Evolutionary conservation across 176 grass and related monocot genomes (phyloP), one percentile per base, ranked within the genome.

Genomic region (Oropetium thomaeum): DNA sequence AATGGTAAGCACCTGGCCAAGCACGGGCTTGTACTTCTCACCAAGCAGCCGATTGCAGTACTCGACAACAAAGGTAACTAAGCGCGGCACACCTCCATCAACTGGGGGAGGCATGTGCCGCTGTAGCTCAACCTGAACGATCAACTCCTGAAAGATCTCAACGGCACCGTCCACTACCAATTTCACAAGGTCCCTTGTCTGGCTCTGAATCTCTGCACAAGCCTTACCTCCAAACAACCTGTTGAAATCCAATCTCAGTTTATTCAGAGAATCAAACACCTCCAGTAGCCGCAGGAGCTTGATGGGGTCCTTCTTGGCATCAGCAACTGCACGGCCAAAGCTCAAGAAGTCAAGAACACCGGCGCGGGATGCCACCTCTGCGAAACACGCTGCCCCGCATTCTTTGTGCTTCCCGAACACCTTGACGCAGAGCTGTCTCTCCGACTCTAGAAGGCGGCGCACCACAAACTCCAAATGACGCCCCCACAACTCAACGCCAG

Each of bases 241-340:
- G 27, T 95, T 95, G 79, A 95, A 95, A 53, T 95, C 88, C 71
- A 89, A 8, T 27, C 92, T 81, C 30, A 95, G 55, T 55, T 84
- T 95, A 39, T 91, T 95, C 64, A 95, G 59, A 31, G 88, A 85
- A 44, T 95, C 84, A 42, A 95, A 95, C 17, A 95, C 78, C 35
- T 95, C 92, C 37, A 95, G 57, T 62, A 95, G 58, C 16, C 91
- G 81, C 67, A 86, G 54, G 43, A 95, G 88, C 59, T 95, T 95
- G 76, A 95, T 95, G 8, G 92, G 92, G 16, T 95, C 92, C 74
- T 95, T 95, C 88, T 95, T 95, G n/a, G 88, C 66, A 62, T 91
- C 82, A 6, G 85, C 43, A 38, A 80, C 85, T 0, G 92, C 85
- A 34, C 65, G 74, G 3, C 88, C 92, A 25, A 95, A 95, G 13